Evolutionary conservation across 83 land plant genomes (phyloP), one percentile per base, ranked within the genome.

Genomic region (Thuja plicata): DNA sequence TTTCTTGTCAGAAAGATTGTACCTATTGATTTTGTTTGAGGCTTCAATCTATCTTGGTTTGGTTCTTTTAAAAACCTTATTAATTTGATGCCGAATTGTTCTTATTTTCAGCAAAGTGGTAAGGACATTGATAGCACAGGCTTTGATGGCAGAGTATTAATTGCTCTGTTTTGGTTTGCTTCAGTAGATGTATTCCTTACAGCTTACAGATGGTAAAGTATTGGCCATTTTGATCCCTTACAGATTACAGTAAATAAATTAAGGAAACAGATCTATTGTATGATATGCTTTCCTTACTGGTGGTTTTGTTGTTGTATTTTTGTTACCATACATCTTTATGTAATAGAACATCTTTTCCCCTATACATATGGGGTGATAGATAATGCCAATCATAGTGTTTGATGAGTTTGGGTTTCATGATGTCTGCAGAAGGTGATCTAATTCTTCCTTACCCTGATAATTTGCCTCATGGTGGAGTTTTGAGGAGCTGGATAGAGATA

Each of bases 391-490:
- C n/a, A 30, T 66, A 66, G 71, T 66, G 30, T 24, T 66, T 66
- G 9, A 66, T 66, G 71, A 66, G 37, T 48, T 84, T n/a, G 15
- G 54, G 37, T 84, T 17, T 84, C 57, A 84, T n/a, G 12, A 84
- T 48, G 57, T 30, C 37, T 84, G 57, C 57, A 3, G 86, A 84
- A 4, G n/a, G 86, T 84, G 86, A 84, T 84, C 86, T 84, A n/a
- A 84, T 84, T 57, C 50, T 84, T 46, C 86, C 50, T 84, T 84
- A 84, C 54, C n/a, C 57, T 84, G 86, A 83, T 84, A 48, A 50
- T 84, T 84, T 84, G 57, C 86, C 48, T 4, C 86, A 84, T 30
- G 86, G 86, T 30, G 86, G 86, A 84, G 86, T 45, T 84, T 84
- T 84, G 57, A 35, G 86, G 86, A 84, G 19, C 86, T 84, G 32